Base-by-base conservation (phyloP, 1,284 basidiomycete species). In the Paramarasmius palmivorus region DNA sequence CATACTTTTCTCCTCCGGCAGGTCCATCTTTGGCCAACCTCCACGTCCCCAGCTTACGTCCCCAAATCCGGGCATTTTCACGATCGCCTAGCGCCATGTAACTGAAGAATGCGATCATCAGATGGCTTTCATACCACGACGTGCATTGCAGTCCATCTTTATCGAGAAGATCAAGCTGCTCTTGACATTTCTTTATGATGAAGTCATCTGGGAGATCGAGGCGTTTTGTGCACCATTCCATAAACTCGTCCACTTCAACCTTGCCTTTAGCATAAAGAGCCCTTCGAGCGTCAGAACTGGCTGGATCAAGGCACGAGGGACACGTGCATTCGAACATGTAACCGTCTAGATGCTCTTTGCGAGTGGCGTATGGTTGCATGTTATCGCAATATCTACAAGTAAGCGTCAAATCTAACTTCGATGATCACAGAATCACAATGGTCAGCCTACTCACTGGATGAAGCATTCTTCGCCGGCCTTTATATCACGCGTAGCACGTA, bases 401-500 rank as follows among this genome's bases (percentile, higher is more conserved):
- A 5, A 40, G 9, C 4, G 17, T 14, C 36, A 4, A 14, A 17
- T 14, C 2, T 40, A 17, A 17, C 3, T 14, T 14, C 17, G 19
- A 17, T 15, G 39, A 40, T 40, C 39, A 9, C 10, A 2, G 2
- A 22, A 22, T 9, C n/a, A n/a, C 10, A 17, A 22, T 9, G 3
- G 9, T 17, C 19, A 22, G 17, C 57, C 71, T 71, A 40, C 39
- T 40, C 39, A 40, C 14, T 56, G 52, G 36, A 65, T 61, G 36
- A 68, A 62, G 41, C 73, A 54, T 53, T 74, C 67, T 46, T 73
- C 70, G 9, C 68, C 69, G 0, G 49, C 57, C 15, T 66, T 60
- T 49, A 74, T 69, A 26, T 67, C 58, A 1, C 63, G 56, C 8
- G 56, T 44, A 0, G 71, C 71, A 34, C 56, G 62, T 22, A 73